Conservation (phyloP, 1,139 yeast genomes). For the Debaryomycetaceae sp. region DNA sequence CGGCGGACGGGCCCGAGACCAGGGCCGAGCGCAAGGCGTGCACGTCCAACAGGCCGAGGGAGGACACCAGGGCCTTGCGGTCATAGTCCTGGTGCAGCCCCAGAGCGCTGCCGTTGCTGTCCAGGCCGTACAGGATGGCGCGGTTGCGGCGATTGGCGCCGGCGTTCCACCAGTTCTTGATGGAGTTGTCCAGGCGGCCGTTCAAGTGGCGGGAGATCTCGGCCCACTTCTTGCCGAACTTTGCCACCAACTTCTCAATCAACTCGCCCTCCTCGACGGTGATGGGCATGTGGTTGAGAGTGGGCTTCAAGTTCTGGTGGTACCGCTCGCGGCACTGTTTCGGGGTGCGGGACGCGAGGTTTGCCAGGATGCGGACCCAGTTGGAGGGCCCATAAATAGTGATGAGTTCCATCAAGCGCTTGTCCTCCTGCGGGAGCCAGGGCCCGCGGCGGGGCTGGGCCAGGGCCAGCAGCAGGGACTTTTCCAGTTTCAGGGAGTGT, state of each 20-base stretch:
- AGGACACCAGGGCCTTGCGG: no score
- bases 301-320: constrained; percentile 85
- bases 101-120: constrained; percentile 1
- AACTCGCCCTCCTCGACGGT: constrained; percentile 74
- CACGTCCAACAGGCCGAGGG: no score
- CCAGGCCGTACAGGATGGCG: constrained; percentile 17
- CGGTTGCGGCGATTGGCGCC: constrained; percentile 73
- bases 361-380: constrained; percentile 80
- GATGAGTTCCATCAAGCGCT: constrained; percentile 57
- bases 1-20: no score
- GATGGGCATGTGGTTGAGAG: constrained; percentile 72
- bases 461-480: constrained; percentile 1
- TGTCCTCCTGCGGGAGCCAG: constrained; percentile 85
- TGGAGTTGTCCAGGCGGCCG: constrained; percentile 83
- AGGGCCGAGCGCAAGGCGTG: no score
- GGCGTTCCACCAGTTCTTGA: constrained; percentile 96
- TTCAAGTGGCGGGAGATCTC: constrained; percentile 82
- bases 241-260: constrained; percentile 68
- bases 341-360: constrained; percentile 70
- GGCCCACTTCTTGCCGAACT: constrained; percentile 89
- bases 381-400: constrained; percentile 72
- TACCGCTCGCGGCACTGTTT: constrained; percentile 89
- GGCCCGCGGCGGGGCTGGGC: constrained; percentile 56
- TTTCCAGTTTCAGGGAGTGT: background rate
- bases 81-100: no score